Base-by-base conservation (phyloP, 1,284 basidiomycete species). In the Cutaneotrichosporon cutaneum region DNA sequence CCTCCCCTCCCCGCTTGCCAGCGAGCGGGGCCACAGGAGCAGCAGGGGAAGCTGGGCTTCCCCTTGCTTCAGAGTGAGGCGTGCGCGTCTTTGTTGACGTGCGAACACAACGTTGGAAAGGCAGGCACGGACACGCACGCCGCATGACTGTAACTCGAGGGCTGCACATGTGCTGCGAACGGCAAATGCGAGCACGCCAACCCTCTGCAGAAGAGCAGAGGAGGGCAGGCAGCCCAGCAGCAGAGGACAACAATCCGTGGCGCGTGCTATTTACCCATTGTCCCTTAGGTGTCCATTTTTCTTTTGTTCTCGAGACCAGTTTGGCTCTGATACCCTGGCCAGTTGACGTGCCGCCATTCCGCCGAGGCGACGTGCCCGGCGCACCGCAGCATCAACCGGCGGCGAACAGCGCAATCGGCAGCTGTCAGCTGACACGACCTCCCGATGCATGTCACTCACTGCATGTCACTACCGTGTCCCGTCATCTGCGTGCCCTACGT, bases 211-310 rank as follows among this genome's bases (percentile, higher is more conserved):
- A 39, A 14, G 36, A 39, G 5, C 36, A 39, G 36, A 14, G 18
- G 14, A 39, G 13, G 18, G 36, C 36, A 39, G 36, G 36, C 14
- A 39, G 9, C 36, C 1, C 14, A 39, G 36, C 36, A 39, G 9
- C 2, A 39, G 36, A 16, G 13, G 14, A 39, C 14, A 39, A 39
- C 36, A 39, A 39, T 39, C 13, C 18, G 36, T 39, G 36, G 36
- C 36, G 36, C 36, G 4, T 39, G 36, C 14, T 16, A 22, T 22
- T 45, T 45, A 24, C 44, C 22, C 44, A 39, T 50, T 50, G 47
- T 50, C 47, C 47, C 47, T 50, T 50, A 50, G 47, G 47, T 30
- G 47, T 24, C 47, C 24, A 50, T 50, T 50, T 50, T 50, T 50
- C 47, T 50, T 50, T 50, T 50, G 47, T 50, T 50, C 45, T 47